phyloP scores from a whole-genome alignment of 176 grass and related monocot genomes.

The Lolium multiflorum region DNA sequence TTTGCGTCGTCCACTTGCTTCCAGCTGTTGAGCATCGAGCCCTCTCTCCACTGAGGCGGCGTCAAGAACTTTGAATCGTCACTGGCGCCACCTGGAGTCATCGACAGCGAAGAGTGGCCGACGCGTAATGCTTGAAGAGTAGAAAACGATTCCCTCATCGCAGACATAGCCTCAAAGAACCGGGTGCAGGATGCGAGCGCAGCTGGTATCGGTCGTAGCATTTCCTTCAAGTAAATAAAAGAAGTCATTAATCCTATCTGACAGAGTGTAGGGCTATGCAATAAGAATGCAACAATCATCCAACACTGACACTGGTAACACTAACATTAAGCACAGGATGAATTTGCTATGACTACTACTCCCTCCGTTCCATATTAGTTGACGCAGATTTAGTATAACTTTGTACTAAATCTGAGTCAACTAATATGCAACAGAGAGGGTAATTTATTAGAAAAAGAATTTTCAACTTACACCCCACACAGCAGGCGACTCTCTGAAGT shows the following conservation, averaged over 20 bases:
- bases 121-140: slow-evolving; percentile 84
- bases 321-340: not conserved
- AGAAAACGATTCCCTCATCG: slow-evolving; percentile 95
- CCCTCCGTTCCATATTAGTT: too few relatives aligned
- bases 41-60: slow-evolving; percentile 59
- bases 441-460: not conserved
- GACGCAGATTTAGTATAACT: too few relatives aligned
- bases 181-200: slow-evolving; percentile 96
- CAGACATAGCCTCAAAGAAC: slow-evolving; percentile 99
- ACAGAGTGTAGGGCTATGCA: not conserved
- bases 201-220: slow-evolving; percentile 90
- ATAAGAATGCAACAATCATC: not conserved
- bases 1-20: slow-evolving; percentile 52
- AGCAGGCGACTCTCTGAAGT: slow-evolving; percentile 94
- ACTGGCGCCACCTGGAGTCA: slow-evolving; percentile 50
- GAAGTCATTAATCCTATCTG: not conserved
- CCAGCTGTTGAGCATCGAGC: slow-evolving; percentile 52
- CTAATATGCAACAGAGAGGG: too few relatives aligned
- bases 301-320: slow-evolving; percentile 13
- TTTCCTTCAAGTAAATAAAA: slow-evolving; percentile 72
- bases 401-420: too few relatives aligned
- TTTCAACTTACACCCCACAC: slow-evolving; percentile 86
- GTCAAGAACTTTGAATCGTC: slow-evolving; percentile 70
- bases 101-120: slow-evolving; percentile 52
- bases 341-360: not conserved